Conservation (phyloP, 805 yeast genomes). For the Torulaspora quercuum region DNA sequence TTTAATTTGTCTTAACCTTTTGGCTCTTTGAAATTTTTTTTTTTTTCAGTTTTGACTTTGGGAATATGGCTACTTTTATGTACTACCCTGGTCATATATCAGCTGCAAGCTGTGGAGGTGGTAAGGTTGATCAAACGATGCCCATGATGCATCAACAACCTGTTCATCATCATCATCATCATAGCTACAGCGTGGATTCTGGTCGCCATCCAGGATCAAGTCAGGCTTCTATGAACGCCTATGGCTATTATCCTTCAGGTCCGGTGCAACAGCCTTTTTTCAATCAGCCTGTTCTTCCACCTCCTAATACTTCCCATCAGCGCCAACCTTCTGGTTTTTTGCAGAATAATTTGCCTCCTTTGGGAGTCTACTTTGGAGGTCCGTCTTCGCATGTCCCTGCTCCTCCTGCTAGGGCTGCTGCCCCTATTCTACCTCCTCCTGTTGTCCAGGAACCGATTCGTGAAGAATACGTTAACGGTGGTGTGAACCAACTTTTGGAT, state of each 20-base stretch:
- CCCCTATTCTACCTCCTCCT: slow-evolving; percentile 16
- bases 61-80: slow-evolving; percentile 19
- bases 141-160: slow-evolving; percentile 7
- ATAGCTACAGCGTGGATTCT: slow-evolving; percentile 7
- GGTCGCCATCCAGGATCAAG: slow-evolving; percentile 5
- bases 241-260: slow-evolving; percentile 22
- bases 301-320: slow-evolving; percentile 9
- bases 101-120: slow-evolving; percentile 8
- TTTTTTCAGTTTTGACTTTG: slow-evolving; percentile 3
- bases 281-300: slow-evolving; percentile 7
- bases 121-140: slow-evolving; percentile 1
- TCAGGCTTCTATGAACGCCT: slow-evolving; percentile 11
- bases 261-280: slow-evolving; percentile 16
- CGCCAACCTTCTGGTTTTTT: slow-evolving; percentile 9
- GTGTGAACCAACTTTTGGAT: slow-evolving; percentile 73
- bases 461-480: slow-evolving; percentile 48
- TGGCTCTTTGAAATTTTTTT: slow-evolving; percentile 8
- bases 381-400: too few species aligned
- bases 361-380: slow-evolving; percentile 13
- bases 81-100: slow-evolving; percentile 19
- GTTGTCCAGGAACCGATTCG: slow-evolving; percentile 15
- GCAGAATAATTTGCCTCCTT: slow-evolving; percentile 12
- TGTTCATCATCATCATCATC: slow-evolving; percentile 1
- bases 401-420: slow-evolving; percentile 9
- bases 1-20: slow-evolving; percentile 32